Conservation (phyloP, 2,329 filamentous ascomycete species). For the Fusarium mangiferae region DNA sequence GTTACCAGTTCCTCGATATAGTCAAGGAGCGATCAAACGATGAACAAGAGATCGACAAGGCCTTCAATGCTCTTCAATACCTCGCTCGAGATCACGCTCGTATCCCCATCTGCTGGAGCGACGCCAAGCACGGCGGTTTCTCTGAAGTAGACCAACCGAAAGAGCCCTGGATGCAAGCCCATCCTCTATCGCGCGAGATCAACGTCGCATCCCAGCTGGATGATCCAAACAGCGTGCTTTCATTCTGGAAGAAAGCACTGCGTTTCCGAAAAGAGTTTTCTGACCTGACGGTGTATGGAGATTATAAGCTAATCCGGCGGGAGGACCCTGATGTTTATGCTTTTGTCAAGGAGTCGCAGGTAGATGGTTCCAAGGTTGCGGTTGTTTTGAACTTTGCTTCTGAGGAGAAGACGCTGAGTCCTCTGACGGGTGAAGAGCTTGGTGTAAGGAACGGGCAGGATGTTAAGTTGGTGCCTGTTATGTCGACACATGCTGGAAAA, state of each 20-base stretch:
- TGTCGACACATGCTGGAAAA: conserved; percentile 44
- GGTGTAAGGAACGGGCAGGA: conserved; percentile 2
- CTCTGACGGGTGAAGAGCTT: conserved; percentile 39
- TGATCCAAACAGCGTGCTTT: conserved; percentile 50
- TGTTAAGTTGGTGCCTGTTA: conserved; percentile 39
- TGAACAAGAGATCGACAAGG: conserved; percentile 50
- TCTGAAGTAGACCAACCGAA: conserved; percentile 46
- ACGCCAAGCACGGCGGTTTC: conserved; percentile 48
- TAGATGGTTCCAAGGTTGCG: conserved; percentile 37
- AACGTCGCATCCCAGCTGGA: conserved; percentile 67
- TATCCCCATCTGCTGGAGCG: conserved; percentile 73
- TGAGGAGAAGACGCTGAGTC: conserved; percentile 41
- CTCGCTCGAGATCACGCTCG: conserved; percentile 69
- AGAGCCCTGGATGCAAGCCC: conserved; percentile 50
- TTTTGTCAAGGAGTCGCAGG: conserved; percentile 47
- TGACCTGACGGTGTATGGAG: conserved; percentile 49
- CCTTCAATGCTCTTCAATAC: conserved; percentile 46
- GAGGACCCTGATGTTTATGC: conserved; percentile 42
- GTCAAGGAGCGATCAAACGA: conserved; percentile 46
- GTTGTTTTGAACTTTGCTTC: conserved; percentile 49
- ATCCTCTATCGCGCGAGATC: conserved; percentile 51
- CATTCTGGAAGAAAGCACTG: conserved; percentile 48
- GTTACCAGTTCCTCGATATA: conserved; percentile 54
- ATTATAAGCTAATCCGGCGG: conserved; percentile 43
- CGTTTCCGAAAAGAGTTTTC: conserved; percentile 46